Conservation (phyloP, 805 yeast species). For the Maudiozyma pseudohumilis region DNA sequence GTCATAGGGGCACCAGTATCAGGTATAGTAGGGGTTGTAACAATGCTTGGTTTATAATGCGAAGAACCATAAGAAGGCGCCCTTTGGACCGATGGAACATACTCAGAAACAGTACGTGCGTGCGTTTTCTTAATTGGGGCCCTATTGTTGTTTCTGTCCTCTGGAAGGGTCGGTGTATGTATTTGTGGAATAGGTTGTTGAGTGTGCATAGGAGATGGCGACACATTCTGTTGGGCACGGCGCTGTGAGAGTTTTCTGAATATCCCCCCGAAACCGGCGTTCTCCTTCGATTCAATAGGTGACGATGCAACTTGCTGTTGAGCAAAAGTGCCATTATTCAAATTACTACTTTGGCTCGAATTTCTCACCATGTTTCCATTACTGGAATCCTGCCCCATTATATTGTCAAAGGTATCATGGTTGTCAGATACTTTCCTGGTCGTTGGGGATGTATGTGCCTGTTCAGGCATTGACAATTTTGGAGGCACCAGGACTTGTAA, state of each 20-base stretch:
- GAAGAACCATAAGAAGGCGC: slow-evolving; percentile 26
- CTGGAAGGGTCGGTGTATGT: slow-evolving; percentile 6
- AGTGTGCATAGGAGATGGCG: slow-evolving; percentile 5
- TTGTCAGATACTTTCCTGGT: slow-evolving; percentile 22
- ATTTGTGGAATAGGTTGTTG: slow-evolving; percentile 6
- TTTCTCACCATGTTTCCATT: slow-evolving; percentile 14
- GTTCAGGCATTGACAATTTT: slow-evolving; percentile 38
- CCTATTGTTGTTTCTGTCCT: slow-evolving; percentile 2
- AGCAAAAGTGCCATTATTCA: not conserved
- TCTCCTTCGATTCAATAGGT: slow-evolving; percentile 16
- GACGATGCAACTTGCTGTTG: slow-evolving; percentile 27
- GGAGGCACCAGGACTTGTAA: slow-evolving; percentile 29
- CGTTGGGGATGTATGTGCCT: slow-evolving; percentile 40
- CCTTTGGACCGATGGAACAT: slow-evolving; percentile 21
- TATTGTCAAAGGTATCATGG: slow-evolving; percentile 18
- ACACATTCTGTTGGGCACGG: slow-evolving; percentile 13
- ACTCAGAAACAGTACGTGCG: slow-evolving; percentile 34
- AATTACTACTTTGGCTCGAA: slow-evolving; percentile 1
- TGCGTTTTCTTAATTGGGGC: slow-evolving; percentile 18
- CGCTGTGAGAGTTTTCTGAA: slow-evolving; percentile 30
- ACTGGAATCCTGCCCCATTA: slow-evolving; percentile 8
- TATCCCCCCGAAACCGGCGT: slow-evolving; percentile 25
- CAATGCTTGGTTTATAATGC: not conserved
- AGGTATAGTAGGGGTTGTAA: not conserved
- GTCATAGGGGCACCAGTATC: slow-evolving; percentile 1